phyloP scores from a whole-genome alignment of 345 rosid genomes.

The Gossypium arboreum region DNA sequence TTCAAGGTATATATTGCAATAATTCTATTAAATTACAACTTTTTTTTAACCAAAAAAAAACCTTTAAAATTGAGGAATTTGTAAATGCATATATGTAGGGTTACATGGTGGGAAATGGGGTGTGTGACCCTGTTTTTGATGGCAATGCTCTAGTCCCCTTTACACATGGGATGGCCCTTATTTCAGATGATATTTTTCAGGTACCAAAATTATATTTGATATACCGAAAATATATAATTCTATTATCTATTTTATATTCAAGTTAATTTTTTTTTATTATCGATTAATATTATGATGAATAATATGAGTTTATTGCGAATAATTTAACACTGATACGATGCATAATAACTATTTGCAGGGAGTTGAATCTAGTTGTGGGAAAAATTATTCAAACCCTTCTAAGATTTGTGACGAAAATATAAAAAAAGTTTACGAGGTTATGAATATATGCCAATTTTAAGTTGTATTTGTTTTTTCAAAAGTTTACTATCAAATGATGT shows the following conservation, averaged over 20 bases:
- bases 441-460: not conserved
- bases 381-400: constrained; percentile 19
- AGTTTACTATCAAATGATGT: too few species aligned
- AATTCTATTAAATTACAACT: not conserved
- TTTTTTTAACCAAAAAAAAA: not conserved
- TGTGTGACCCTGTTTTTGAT: constrained; percentile 28
- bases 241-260: too few species aligned
- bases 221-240: too few species aligned
- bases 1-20: constrained; percentile 19
- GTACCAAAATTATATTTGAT: constrained; percentile 13
- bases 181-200: constrained; percentile 38
- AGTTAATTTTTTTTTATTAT: too few species aligned
- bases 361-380: constrained; percentile 31
- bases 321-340: not conserved
- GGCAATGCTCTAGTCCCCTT: constrained; percentile 41
- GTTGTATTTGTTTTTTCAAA: not conserved
- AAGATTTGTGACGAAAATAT: constrained; percentile 15
- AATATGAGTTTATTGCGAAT: too few species aligned
- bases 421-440: constrained; percentile 29
- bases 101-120: constrained; percentile 42
- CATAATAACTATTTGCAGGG: constrained; percentile 24
- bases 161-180: constrained; percentile 47
- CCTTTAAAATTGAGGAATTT: not conserved
- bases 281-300: too few species aligned
- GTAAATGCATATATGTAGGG: constrained; percentile 39